These are phyloP conservation scores for Syzygium oleosum DNA, from an alignment of 345 rosid genomes.

Conservation along the genomic window DNA sequence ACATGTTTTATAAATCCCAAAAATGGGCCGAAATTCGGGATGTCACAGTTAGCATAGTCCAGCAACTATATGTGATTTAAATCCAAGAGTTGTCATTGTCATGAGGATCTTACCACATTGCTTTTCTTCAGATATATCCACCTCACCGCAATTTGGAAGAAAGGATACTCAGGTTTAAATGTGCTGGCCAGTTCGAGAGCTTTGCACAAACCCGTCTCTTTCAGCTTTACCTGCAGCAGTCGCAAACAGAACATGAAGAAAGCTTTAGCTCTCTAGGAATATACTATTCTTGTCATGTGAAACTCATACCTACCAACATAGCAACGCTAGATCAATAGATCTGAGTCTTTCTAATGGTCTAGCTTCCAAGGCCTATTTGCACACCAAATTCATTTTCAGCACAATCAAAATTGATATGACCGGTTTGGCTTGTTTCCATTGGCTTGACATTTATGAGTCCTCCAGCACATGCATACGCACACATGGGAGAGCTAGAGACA, in stretches of 20 bases:
- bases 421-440: background rate
- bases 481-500: no score
- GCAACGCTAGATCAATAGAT: background rate
- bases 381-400: background rate
- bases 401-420: background rate
- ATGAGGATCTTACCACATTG: background rate
- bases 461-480: background rate
- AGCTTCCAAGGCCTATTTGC: background rate
- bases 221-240: background rate
- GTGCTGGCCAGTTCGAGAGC: background rate
- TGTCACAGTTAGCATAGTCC: background rate
- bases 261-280: no score
- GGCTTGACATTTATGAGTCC: background rate
- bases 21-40: no score
- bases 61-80: background rate
- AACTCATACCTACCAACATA: background rate
- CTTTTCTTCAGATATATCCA: background rate
- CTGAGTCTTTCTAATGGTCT: background rate
- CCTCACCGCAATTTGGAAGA: no score
- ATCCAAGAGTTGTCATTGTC: background rate
- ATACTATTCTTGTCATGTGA: background rate
- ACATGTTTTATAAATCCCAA: no score
- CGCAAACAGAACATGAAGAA: background rate
- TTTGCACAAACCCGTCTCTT: background rate
- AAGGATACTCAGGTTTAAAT: no score